These are phyloP conservation scores for Epichloe uncinata DNA, from an alignment of 2,329 filamentous ascomycete species.

Conservation along the genomic window DNA sequence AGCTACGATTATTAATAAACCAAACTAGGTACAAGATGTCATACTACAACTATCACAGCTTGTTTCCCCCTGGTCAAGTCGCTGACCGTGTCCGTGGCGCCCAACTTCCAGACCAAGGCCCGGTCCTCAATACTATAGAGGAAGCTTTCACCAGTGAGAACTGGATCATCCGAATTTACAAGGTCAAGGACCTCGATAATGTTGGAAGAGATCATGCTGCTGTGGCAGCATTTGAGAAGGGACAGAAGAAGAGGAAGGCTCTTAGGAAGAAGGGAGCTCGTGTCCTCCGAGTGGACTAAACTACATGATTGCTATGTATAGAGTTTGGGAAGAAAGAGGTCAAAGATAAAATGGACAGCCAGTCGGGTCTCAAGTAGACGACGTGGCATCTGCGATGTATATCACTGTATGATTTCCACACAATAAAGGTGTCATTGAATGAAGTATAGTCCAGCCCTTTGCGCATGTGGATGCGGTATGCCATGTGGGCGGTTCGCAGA, in stretches of 20 bases:
- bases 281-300: slow-evolving; percentile 57
- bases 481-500: background rate
- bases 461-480: background rate
- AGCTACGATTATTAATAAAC: slow-evolving; percentile 7
- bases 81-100: slow-evolving; percentile 77
- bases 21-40: slow-evolving; percentile 94
- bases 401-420: slow-evolving; percentile 22
- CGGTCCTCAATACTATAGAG: slow-evolving; percentile 76
- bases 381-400: slow-evolving; percentile 21
- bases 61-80: slow-evolving; percentile 87
- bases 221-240: slow-evolving; percentile 57
- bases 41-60: slow-evolving; percentile 89
- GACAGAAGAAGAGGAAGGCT: slow-evolving; percentile 72
- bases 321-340: slow-evolving; percentile 8
- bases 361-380: background rate
- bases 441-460: background rate
- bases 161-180: slow-evolving; percentile 99
- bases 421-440: slow-evolving; percentile 1
- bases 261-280: slow-evolving; percentile 60
- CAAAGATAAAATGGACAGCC: slow-evolving; percentile 7
- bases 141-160: slow-evolving; percentile 99
- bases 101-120: slow-evolving; percentile 69
- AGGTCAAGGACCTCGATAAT: slow-evolving; percentile 98
- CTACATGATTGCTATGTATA: background rate
- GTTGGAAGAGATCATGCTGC: slow-evolving; percentile 74